Conservation (phyloP, 2,329 filamentous ascomycete species). For the Alternaria dauci region DNA sequence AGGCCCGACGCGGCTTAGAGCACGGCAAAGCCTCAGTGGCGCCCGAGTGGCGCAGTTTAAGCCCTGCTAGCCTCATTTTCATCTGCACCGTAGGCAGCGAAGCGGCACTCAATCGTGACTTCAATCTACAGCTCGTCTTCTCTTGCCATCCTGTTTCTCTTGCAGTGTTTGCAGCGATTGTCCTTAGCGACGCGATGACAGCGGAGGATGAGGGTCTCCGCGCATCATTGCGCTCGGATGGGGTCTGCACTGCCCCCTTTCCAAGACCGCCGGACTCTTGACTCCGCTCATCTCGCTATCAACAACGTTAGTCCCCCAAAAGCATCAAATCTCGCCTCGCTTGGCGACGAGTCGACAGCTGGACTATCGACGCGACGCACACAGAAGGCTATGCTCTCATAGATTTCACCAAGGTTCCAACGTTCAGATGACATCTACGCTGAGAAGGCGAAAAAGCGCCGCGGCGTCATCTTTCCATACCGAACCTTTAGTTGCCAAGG, state of each 20-base stretch:
- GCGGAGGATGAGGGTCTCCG: slow-evolving; percentile 7
- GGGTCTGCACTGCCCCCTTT: slow-evolving; percentile 24
- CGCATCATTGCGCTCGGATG: slow-evolving; percentile 9
- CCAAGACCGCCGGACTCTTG: slow-evolving; percentile 19
- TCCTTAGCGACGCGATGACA: slow-evolving; percentile 1
- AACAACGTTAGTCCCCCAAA: slow-evolving; percentile 9
- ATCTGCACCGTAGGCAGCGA: not conserved
- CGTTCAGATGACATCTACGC: not conserved
- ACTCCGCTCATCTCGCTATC: slow-evolving; percentile 15
- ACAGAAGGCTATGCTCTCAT: slow-evolving; percentile 2
- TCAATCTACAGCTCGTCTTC: not conserved
- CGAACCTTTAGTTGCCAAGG: slow-evolving; percentile 12
- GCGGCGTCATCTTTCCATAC: not conserved
- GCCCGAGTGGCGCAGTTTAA: slow-evolving; percentile 1
- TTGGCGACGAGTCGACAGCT: slow-evolving; percentile 6
- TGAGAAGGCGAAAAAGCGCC: slow-evolving; percentile 10
- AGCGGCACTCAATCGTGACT: slow-evolving; percentile 3
- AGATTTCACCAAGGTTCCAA: slow-evolving; percentile 5
- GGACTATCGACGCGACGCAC: not conserved
- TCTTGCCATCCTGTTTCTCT: not conserved
- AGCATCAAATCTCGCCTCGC: slow-evolving; percentile 6
- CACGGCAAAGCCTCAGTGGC: slow-evolving; percentile 3
- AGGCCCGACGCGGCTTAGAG: not conserved
- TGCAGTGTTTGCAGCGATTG: not conserved
- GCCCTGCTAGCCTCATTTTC: slow-evolving; percentile 4